Percentiles rank a stretch among this genome's conserved stretches.
Evolutionary conservation across 306 rosid genomes (phyloP).

Genomic region (Cucurbita pepo): DNA sequence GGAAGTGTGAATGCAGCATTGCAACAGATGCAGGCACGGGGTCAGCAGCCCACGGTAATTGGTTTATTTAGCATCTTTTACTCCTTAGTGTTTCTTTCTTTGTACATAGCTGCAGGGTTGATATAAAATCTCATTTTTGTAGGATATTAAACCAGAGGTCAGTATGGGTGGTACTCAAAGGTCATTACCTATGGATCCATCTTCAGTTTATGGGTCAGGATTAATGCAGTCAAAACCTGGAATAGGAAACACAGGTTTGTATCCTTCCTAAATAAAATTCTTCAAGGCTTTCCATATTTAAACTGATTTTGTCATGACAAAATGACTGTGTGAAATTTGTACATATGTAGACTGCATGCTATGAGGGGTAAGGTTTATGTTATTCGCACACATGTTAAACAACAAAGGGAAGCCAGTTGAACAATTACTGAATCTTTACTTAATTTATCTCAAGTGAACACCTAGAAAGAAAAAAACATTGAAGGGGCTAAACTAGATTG

Average conservation of each 20-base stretch:
- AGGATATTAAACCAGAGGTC: slow-evolving; percentile 66
- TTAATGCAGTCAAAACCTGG: slow-evolving; percentile 78
- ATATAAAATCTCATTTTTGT: slow-evolving; percentile 1
- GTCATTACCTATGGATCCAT: slow-evolving; percentile 71
- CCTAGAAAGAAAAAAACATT: neutral
- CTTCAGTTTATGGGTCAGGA: slow-evolving; percentile 71
- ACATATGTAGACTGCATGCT: neutral
- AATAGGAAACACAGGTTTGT: slow-evolving; percentile 54
- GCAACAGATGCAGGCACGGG: slow-evolving; percentile 82
- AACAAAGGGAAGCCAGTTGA: neutral
- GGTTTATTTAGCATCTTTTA: slow-evolving; percentile 1
- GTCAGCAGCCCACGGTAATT: slow-evolving; percentile 49
- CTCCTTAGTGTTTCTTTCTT: slow-evolving; percentile 5
- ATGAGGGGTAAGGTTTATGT: neutral
- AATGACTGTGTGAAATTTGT: neutral
- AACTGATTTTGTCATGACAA: neutral
- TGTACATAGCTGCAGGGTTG: slow-evolving; percentile 3
- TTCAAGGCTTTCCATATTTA: neutral
- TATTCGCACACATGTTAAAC: neutral
- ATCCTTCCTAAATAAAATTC: slow-evolving; percentile 1
- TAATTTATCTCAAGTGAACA: neutral
- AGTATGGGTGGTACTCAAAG: slow-evolving; percentile 58
- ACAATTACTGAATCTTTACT: neutral
- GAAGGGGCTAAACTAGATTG: neutral
- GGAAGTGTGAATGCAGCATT: slow-evolving; percentile 65